These are phyloP conservation scores for Avena eriantha DNA, from an alignment of 176 grass and related monocot species.

Conservation along the genomic window DNA sequence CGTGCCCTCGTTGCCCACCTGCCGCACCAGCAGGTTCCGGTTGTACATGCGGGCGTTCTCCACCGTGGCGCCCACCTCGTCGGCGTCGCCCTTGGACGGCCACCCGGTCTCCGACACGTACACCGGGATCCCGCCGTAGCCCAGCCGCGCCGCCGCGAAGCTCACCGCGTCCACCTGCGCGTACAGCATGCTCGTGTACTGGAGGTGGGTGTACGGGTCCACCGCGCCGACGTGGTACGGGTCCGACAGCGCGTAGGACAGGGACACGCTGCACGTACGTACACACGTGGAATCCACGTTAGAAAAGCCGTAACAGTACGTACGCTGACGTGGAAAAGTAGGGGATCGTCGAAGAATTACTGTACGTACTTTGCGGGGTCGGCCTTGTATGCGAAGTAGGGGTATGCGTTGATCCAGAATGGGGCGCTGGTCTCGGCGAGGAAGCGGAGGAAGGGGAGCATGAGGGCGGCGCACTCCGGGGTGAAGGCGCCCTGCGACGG, in stretches of 20 bases:
- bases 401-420: constrained; percentile 93
- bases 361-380: constrained; percentile 53
- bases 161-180: constrained; percentile 94
- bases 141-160: constrained; percentile 71
- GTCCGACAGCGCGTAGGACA: constrained; percentile 83
- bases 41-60: constrained; percentile 88
- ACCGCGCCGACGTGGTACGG: constrained; percentile 57
- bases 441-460: constrained; percentile 73
- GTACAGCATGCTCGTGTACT: constrained; percentile 96
- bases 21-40: constrained; percentile 74
- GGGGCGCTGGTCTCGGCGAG: constrained; percentile 67
- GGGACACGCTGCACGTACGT: constrained; percentile 17
- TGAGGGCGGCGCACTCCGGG: constrained; percentile 52
- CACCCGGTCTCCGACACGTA: constrained; percentile 94
- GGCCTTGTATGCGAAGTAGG: constrained; percentile 92
- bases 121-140: constrained; percentile 64
- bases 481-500: constrained; percentile 83
- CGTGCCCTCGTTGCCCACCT: constrained; percentile 74
- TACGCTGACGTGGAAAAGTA: background rate
- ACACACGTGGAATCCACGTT: background rate
- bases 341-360: too few relatives aligned
- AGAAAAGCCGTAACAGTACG: background rate
- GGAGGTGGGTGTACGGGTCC: constrained; percentile 81
- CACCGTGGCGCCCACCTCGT: constrained; percentile 77
- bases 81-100: constrained; percentile 85